Conservation (phyloP, 768 basidiomycete species). For the Lentinula sp. region DNA sequence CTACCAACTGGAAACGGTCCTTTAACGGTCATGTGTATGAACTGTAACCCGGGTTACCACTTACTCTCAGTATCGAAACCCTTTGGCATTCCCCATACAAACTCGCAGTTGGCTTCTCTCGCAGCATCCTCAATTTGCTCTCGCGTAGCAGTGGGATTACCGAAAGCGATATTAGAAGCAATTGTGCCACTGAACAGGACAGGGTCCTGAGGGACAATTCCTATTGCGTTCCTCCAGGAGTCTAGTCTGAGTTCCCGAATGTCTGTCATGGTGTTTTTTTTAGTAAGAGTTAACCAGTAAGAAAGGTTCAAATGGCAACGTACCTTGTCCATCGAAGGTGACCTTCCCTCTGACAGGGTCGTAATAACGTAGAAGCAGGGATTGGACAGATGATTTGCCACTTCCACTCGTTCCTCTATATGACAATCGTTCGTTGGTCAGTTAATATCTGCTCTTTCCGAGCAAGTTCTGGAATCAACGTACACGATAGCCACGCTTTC, state of each 20-base stretch:
- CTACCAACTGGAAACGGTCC: conserved; percentile 46
- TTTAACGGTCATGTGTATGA: not conserved
- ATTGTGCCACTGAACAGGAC: conserved; percentile 90
- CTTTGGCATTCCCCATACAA: conserved; percentile 89
- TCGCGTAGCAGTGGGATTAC: conserved; percentile 65
- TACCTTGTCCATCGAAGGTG: conserved; percentile 83
- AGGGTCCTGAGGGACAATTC: conserved; percentile 95
- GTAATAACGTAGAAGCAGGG: conserved; percentile 82
- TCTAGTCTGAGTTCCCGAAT: conserved; percentile 80
- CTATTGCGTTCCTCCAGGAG: conserved; percentile 85
- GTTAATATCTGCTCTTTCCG: no score
- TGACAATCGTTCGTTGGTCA: not conserved
- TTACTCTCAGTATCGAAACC: conserved; percentile 91
- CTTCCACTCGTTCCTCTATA: conserved; percentile 85
- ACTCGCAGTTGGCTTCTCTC: conserved; percentile 90
- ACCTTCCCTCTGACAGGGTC: conserved; percentile 81
- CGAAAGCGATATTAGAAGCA: conserved; percentile 92
- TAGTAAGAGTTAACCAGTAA: not conserved
- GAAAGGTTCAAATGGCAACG: not conserved
- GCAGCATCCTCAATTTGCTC: conserved; percentile 87
- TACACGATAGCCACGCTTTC: conserved; percentile 91
- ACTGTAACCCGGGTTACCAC: conserved; percentile 15
- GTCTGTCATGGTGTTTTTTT: conserved; percentile 36
- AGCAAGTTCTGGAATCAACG: conserved; percentile 23
- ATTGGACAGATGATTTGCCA: conserved; percentile 90